Percentiles rank a stretch among this genome's conserved stretches.
These are phyloP conservation scores for Amanita polypyramis DNA, from an alignment of 768 basidiomycete species.

Conservation along the genomic window DNA sequence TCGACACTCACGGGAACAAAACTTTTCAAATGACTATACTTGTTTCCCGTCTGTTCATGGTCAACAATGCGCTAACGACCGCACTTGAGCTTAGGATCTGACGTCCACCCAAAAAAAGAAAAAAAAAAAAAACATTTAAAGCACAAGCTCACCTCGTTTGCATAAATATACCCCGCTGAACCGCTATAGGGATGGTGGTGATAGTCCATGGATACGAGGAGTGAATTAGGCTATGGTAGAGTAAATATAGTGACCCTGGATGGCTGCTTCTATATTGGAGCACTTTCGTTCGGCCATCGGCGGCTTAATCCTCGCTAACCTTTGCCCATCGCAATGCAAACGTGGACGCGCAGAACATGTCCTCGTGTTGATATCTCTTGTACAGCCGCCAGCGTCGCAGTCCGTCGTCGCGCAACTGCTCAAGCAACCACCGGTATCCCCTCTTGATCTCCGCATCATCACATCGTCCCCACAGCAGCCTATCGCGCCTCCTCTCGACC, in stretches of 20 bases:
- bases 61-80: not conserved
- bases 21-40: not conserved
- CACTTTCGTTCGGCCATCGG: not conserved
- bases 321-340: conserved; percentile 6
- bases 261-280: not conserved
- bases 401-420: not conserved
- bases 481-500: not conserved
- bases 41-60: not conserved
- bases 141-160: conserved; percentile 4
- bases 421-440: not conserved
- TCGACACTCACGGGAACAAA: conserved; percentile 3
- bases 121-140: not conserved
- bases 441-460: not conserved
- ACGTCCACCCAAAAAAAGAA: not conserved
- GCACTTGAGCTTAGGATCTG: not conserved
- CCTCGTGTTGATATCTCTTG: not conserved
- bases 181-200: conserved; percentile 6
- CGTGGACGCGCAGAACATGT: not conserved
- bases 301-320: too few species aligned
- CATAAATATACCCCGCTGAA: conserved; percentile 7
- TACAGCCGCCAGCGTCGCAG: not conserved
- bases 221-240: not conserved
- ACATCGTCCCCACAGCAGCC: not conserved
- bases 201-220: not conserved
- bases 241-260: not conserved